Base-by-base conservation (phyloP, 306 rosid genomes). In the Senna siamea region DNA sequence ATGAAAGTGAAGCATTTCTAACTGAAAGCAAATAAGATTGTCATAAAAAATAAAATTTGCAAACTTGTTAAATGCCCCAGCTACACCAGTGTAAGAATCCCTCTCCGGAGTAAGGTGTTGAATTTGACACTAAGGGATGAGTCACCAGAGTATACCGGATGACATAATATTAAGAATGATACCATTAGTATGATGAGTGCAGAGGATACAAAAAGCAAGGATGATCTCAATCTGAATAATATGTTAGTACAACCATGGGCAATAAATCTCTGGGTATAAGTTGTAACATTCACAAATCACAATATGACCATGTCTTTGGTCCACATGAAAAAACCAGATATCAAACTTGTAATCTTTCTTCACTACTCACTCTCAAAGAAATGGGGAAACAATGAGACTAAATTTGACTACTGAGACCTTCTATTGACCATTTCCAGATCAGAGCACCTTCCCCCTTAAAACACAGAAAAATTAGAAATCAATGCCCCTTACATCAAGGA, bases 1-100 rank as follows among this genome's bases (percentile, higher is more conserved):
- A 72, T 41, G 13, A 57, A 81, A 67, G 51, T 30, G 64, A 73
- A 67, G 40, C 60, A 72, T 58, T 78, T 76, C 17, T 19, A 9
- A 51, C 10, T 8, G 17, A 72, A 14, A 67, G 73, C 40, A 69
- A 52, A 72, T 51, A 37, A 65, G 73, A 70, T 66, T 56, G 41
- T 62, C 54, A n/a, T 28, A 50, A 40, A 44, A 55, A 41, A 41
- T 14, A 77, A 20, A 38, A 20, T 54, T 35, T 26, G 51, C 17
- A 38, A 48, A 22, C 22, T 46, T 72, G 32, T 61, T 53, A 35
- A 80, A 68, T 43, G 7, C 53, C 55, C 52, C 58, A 74, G 76
- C 59, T 41, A 20, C 63, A 61, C 54, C 41, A 30, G 20, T 23
- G 54, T 52, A 46, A 60, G 18, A 41, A 60, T 46, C 66, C 34